Evolutionary conservation across 768 basidiomycete species (phyloP), one percentile per base, ranked within the genome.

Genomic region (Tylopilus cervinicoccineus): DNA sequence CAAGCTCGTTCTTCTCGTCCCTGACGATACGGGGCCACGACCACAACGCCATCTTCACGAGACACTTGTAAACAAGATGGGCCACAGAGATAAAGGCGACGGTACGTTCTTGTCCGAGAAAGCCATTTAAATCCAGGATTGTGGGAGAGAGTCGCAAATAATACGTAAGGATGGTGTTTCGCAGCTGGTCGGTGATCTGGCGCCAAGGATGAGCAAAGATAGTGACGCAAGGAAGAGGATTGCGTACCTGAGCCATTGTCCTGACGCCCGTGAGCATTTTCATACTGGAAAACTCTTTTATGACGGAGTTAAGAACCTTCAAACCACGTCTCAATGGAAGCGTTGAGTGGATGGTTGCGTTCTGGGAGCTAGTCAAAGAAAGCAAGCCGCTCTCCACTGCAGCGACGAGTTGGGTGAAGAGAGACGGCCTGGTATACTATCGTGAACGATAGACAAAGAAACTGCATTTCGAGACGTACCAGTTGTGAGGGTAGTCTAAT

Each of bases 1-100:
- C 60, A 27, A 70, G 58, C 48, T 77, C 76, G 42, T 76, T 73
- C 40, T 70, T 69, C 2, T 69, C 58, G 37, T 72, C 61, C 57
- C 64, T 78, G 29, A 71, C 71, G 12, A 78, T 61, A 22, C 70
- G 72, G 10, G 71, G 68, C 85, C 88, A 93, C 12, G 84, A 62
- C 88, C 88, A 93, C 26, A 77, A 54, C 10, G 79, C 76, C 64
- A 88, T 75, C 58, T 84, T 90, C 12, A 75, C 68, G 37, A 93
- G 69, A 55, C 79, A 82, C 64, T 94, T 93, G 72, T 84, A 89
- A 4, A 82, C 68, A 16, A 92, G 66, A 61, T 92, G 84, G 3
- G 79, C 78, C 14, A 88, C 54, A 56, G 69, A 71, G 32, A 88
- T 61, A 43, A 74, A 76, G 48, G 80, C 60, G 31, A 68, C 54